Conservation (phyloP, 1,284 basidiomycete genomes). For the Cutaneotrichosporon sp. region DNA sequence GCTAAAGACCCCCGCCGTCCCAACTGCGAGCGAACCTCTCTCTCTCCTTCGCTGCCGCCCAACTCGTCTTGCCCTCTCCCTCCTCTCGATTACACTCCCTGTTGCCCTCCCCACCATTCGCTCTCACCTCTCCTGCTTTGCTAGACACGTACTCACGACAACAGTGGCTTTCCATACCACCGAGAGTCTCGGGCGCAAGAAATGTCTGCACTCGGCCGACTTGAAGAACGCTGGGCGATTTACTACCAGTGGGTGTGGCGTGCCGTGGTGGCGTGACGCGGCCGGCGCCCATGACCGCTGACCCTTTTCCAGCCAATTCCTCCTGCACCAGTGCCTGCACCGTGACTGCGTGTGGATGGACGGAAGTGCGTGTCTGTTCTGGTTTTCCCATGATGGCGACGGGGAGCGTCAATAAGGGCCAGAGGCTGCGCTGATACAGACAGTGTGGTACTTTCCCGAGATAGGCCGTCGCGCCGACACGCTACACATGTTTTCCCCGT, state of each 20-base stretch:
- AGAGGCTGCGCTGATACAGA: neutral
- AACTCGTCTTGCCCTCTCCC: too few relatives aligned
- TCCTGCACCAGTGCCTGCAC: conserved; percentile 25
- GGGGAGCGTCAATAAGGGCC: neutral
- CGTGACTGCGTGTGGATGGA: conserved; percentile 26
- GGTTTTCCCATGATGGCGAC: neutral
- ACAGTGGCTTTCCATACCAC: conserved; percentile 1
- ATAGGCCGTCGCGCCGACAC: conserved; percentile 21
- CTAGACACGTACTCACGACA: neutral
- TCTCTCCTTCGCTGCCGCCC: too few relatives aligned
- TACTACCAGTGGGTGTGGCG: conserved; percentile 15
- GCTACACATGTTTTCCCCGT: conserved; percentile 28
- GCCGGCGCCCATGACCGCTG: neutral
- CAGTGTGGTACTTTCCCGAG: conserved; percentile 38
- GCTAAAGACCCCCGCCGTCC: too few relatives aligned
- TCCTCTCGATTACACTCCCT: too few relatives aligned
- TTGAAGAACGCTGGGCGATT: conserved; percentile 18
- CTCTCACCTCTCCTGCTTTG: too few relatives aligned
- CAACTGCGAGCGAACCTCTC: too few relatives aligned
- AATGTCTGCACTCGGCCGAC: conserved; percentile 13
- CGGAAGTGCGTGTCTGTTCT: conserved; percentile 16
- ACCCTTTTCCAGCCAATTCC: conserved; percentile 13
- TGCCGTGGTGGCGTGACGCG: neutral
- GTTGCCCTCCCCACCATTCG: too few relatives aligned
- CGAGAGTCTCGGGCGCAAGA: conserved; percentile 12